phyloP scores from a whole-genome alignment of 2,329 filamentous ascomycete genomes.

The Sclerotinia glacialis region DNA sequence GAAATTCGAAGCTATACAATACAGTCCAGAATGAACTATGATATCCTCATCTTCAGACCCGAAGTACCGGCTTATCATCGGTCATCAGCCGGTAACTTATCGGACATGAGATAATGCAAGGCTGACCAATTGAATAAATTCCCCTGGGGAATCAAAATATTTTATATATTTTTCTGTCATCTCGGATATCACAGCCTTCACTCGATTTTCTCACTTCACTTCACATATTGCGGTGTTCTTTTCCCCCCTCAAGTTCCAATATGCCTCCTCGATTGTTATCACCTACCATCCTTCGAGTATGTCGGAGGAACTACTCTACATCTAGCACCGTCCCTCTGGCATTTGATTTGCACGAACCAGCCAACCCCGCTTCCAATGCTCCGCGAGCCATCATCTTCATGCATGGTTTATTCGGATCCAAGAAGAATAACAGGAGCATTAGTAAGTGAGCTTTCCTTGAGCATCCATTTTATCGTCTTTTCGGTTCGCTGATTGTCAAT shows the following conservation, averaged over 20 bases:
- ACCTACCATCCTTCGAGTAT: conserved; percentile 7
- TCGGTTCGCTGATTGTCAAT: conserved; percentile 23
- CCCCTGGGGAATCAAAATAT: neutral
- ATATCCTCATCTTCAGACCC: too few species aligned
- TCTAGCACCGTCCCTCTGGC: conserved; percentile 44
- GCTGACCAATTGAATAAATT: conserved; percentile 15
- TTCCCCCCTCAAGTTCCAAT: neutral
- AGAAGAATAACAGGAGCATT: conserved; percentile 90
- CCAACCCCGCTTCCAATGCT: conserved; percentile 45
- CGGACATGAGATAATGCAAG: conserved; percentile 13
- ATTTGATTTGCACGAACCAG: conserved; percentile 67
- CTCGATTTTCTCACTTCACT: neutral
- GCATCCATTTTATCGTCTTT: neutral
- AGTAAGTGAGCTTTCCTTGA: conserved; percentile 66
- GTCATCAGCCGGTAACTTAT: neutral
- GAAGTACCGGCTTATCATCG: neutral
- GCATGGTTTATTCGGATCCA: conserved; percentile 91
- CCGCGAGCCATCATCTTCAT: conserved; percentile 75
- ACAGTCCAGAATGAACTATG: too few species aligned
- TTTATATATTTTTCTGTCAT: conserved; percentile 16
- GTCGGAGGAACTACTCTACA: conserved; percentile 25
- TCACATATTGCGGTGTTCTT: neutral
- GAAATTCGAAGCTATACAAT: too few species aligned
- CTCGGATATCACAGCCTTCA: neutral
- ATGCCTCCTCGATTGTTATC: conserved; percentile 27